Conservation (phyloP, 495 filamentous ascomycete species). For the Xylaria longipes region DNA sequence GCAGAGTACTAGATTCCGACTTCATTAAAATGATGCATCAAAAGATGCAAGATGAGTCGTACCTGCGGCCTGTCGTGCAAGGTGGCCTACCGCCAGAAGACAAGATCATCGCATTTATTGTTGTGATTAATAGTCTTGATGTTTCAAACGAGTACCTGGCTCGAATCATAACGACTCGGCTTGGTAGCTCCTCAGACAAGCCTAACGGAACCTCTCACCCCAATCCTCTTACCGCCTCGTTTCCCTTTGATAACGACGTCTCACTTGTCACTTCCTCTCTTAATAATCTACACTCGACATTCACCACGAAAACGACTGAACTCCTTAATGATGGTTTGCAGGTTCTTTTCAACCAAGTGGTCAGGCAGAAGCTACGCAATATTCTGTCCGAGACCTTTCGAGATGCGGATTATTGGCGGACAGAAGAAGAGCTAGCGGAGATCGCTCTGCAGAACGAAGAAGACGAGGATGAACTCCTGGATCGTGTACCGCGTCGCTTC, state of each 20-base stretch:
- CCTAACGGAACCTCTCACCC: conserved; percentile 32
- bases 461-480: conserved; percentile 57
- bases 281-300: conserved; percentile 69
- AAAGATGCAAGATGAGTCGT: conserved; percentile 95
- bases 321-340: conserved; percentile 81
- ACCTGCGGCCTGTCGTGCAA: conserved; percentile 76
- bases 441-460: conserved; percentile 56
- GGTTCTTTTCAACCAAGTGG: conserved; percentile 85
- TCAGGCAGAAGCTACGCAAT: conserved; percentile 85
- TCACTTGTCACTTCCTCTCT: conserved; percentile 69
- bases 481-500: conserved; percentile 75
- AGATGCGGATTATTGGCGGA: conserved; percentile 79
- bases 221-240: conserved; percentile 64
- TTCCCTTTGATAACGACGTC: conserved; percentile 80
- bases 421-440: conserved; percentile 59
- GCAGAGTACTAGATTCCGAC: conserved; percentile 85
- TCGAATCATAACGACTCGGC: conserved; percentile 77
- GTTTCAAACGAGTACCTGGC: conserved; percentile 85
- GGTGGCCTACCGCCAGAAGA: conserved; percentile 84
- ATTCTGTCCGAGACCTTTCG: conserved; percentile 88
- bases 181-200: conserved; percentile 53
- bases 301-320: conserved; percentile 77
- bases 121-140: conserved; percentile 95
- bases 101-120: conserved; percentile 81
- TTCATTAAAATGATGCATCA: conserved; percentile 97